A percentile compares a stretch with the other conserved stretches of the same genome.
phyloP scores from a whole-genome alignment of 1,284 basidiomycete species.

The Neonothopanus nambi region DNA sequence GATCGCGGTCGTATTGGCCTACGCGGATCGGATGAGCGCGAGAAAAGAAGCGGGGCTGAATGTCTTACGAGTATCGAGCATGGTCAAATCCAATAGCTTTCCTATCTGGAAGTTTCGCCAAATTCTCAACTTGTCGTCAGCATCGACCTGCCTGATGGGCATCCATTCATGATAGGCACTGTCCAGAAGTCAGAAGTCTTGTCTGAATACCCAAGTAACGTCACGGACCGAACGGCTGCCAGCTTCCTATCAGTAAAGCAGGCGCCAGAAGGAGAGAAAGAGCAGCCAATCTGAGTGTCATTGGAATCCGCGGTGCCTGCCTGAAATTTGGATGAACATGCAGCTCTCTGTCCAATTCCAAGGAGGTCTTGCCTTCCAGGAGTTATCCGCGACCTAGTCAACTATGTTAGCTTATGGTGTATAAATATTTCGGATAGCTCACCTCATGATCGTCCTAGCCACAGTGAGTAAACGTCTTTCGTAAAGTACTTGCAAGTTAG shows the following conservation, averaged over 20 bases:
- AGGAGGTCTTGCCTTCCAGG: constrained; percentile 47
- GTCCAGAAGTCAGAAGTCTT: constrained; percentile 14
- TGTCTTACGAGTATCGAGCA: constrained; percentile 58
- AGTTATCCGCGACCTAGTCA: constrained; percentile 57
- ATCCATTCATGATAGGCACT: constrained; percentile 71
- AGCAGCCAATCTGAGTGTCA: constrained; percentile 54
- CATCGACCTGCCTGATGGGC: constrained; percentile 65
- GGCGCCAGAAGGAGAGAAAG: constrained; percentile 55
- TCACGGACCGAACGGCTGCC: constrained; percentile 46
- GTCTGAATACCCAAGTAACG: background rate
- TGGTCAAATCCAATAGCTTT: constrained; percentile 57
- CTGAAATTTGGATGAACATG: background rate
- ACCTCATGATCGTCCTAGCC: constrained; percentile 62
- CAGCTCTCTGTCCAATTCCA: background rate
- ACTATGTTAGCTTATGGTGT: background rate
- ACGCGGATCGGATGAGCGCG: background rate
- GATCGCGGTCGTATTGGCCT: constrained; percentile 64
- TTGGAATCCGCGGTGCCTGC: constrained; percentile 63
- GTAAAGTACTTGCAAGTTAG: background rate
- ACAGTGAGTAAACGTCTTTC: background rate
- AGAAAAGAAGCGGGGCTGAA: constrained; percentile 2
- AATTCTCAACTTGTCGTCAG: constrained; percentile 61
- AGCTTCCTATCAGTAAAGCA: constrained; percentile 67
- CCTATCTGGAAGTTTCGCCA: constrained; percentile 71
- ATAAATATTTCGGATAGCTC: constrained; percentile 2